Percentiles rank a stretch among this genome's conserved stretches.
Evolutionary conservation across 1,284 basidiomycete species (phyloP).

Genomic region (Malassezia pachydermatis): DNA sequence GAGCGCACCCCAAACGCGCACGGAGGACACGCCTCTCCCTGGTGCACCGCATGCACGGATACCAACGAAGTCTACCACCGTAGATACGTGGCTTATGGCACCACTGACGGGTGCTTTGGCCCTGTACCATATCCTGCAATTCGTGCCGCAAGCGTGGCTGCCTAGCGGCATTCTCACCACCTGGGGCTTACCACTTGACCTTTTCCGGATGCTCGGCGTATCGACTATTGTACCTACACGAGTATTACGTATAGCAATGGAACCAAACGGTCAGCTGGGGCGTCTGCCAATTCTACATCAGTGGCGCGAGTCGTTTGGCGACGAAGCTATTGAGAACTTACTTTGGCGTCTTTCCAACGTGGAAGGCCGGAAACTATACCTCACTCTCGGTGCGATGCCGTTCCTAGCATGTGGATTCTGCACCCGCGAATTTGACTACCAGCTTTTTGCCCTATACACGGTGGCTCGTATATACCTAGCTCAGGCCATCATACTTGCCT

Average conservation of each 20-base stretch:
- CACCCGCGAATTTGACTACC: slow-evolving; percentile 1
- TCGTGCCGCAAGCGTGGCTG: slow-evolving; percentile 4
- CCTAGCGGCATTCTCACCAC: too few species aligned
- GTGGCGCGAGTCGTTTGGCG: slow-evolving; percentile 4
- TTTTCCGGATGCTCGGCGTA: slow-evolving; percentile 4
- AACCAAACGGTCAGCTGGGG: background rate
- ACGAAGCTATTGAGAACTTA: slow-evolving; percentile 3
- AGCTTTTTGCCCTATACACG: background rate
- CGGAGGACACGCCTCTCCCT: too few species aligned
- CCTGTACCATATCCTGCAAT: slow-evolving; percentile 5
- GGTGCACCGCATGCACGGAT: too few species aligned
- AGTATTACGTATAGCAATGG: slow-evolving; percentile 10
- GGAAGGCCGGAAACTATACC: slow-evolving; percentile 18
- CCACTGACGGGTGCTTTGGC: too few species aligned
- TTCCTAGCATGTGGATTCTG: slow-evolving; percentile 12
- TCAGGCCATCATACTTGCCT: background rate
- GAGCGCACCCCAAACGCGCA: too few species aligned
- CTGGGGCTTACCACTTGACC: slow-evolving; percentile 9
- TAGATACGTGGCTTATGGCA: too few species aligned
- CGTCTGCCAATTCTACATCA: background rate
- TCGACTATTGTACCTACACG: slow-evolving; percentile 9
- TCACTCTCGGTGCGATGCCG: slow-evolving; percentile 10
- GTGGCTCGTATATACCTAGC: slow-evolving; percentile 2
- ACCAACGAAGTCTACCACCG: too few species aligned
- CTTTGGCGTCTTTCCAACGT: slow-evolving; percentile 14